Evolutionary conservation across 805 yeast species (phyloP).

Genomic region (Schwanniomyces sp.): DNA sequence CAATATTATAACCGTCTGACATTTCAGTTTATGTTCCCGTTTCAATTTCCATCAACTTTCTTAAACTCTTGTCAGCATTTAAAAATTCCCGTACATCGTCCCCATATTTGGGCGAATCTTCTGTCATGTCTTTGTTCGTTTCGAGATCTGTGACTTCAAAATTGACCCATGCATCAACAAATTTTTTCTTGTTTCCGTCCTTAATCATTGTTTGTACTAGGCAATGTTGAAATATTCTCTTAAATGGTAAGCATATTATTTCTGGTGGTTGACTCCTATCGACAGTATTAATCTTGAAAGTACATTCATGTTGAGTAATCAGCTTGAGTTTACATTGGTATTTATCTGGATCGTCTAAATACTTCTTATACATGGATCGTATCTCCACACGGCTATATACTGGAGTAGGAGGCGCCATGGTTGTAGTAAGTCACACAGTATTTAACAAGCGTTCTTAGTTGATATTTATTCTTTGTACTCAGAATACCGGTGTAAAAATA

Average conservation of each 20-base stretch:
- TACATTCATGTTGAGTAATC: conserved; percentile 43
- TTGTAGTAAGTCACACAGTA: not conserved
- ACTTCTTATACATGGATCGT: conserved; percentile 21
- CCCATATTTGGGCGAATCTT: conserved; percentile 19
- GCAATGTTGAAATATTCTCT: conserved; percentile 41
- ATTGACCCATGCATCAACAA: conserved; percentile 31
- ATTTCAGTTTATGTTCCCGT: conserved; percentile 1
- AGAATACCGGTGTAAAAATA: too few relatives aligned
- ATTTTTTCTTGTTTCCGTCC: conserved; percentile 25
- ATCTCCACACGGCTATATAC: conserved; percentile 32
- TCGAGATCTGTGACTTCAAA: conserved; percentile 37
- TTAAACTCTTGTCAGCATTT: conserved; percentile 38
- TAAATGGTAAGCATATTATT: conserved; percentile 44
- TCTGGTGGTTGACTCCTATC: conserved; percentile 25
- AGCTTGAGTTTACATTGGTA: conserved; percentile 33
- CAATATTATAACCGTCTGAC: not conserved
- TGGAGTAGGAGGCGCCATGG: conserved; percentile 47
- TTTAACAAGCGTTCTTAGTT: too few relatives aligned
- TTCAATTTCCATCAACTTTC: conserved; percentile 29
- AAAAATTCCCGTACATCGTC: conserved; percentile 32
- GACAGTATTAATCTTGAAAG: conserved; percentile 27
- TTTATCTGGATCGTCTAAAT: conserved; percentile 28
- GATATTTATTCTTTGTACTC: too few relatives aligned
- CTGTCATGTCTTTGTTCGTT: conserved; percentile 28
- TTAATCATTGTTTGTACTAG: conserved; percentile 20